Evolutionary conservation across 495 filamentous ascomycete genomes (phyloP), one percentile per base, ranked within the genome.

Genomic region (Aspergillus baeticus): DNA sequence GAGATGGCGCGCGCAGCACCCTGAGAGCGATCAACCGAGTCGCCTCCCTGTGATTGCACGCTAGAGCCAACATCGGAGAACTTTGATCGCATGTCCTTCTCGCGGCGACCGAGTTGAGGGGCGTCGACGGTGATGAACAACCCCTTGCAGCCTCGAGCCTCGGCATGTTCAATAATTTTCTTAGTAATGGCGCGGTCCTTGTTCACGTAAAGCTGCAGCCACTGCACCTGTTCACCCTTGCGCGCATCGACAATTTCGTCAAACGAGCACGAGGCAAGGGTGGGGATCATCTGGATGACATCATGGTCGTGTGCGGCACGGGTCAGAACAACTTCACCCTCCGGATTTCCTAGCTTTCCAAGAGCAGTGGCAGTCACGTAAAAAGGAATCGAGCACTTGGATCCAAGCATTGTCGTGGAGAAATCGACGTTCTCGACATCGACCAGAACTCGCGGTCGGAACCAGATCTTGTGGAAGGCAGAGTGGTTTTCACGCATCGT

Each of bases 121-220:
- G 94, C 94, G 65, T 99, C 94, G 39, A 99, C 94, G 5, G 94
- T 99, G 74, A 99, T 97, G 79, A 98, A 98, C 7, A 99, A 82
- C 6, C 88, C 94, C 74, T 93, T 96, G 79, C 93, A 96, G 23
- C 94, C 95, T 53, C 93, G 87, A 63, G 77, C 78, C 71, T 98
- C 95, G 61, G 95, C 95, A 70, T 97, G 91, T 70, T 89, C 66
- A 20, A 99, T 87, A 63, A 99, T 98, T 55, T 84, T 80, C 73
- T 90, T 82, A 21, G 94, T 99, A 67, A 98, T 92, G 39, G 79
- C 83, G 47, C 95, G 87, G 77, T 99, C 87, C 69, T 96, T 93
- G 81, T 99, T 99, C 53, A 99, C 94, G 76, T 99, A 99, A 0
- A 99, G 82, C 72, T 99, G 94, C 45, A 99, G 77, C 95, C 95